Conservation (phyloP, 2,329 filamentous ascomycete genomes). For the Penicillium griseofulvum region DNA sequence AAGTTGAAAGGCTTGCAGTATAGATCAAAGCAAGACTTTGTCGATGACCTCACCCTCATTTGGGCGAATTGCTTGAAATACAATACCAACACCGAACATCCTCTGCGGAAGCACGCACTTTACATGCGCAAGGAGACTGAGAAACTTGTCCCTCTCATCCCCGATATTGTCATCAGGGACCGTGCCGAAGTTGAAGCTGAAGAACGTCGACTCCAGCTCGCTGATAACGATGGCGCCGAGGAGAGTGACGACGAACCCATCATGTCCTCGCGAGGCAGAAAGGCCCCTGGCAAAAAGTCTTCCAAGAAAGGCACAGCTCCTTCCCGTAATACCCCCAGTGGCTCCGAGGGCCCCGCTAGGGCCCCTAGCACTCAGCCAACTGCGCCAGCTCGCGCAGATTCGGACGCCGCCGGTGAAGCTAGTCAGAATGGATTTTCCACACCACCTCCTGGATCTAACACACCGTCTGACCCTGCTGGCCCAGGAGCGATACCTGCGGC, state of each 20-base stretch:
- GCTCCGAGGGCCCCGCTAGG: slow-evolving; percentile 72
- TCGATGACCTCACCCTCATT: slow-evolving; percentile 87
- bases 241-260: slow-evolving; percentile 98
- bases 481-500: slow-evolving; percentile 56
- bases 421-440: slow-evolving; percentile 83
- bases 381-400: slow-evolving; percentile 62
- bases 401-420: slow-evolving; percentile 70
- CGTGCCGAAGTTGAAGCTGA: slow-evolving; percentile 92
- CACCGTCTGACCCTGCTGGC: slow-evolving; percentile 70
- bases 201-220: slow-evolving; percentile 72
- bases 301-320: slow-evolving; percentile 62
- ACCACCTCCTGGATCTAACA: slow-evolving; percentile 73
- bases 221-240: slow-evolving; percentile 78
- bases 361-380: slow-evolving; percentile 48
- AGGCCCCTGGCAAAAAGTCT: slow-evolving; percentile 73
- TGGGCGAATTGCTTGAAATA: slow-evolving; percentile 97
- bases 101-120: slow-evolving; percentile 85
- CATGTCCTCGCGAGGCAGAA: slow-evolving; percentile 92
- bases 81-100: slow-evolving; percentile 85
- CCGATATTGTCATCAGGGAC: slow-evolving; percentile 84
- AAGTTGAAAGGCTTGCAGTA: slow-evolving; percentile 80
- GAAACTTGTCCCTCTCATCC: slow-evolving; percentile 91
- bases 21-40: slow-evolving; percentile 91
- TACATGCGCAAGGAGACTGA: slow-evolving; percentile 98
- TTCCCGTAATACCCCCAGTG: slow-evolving; percentile 71